Conservation (phyloP, 2,329 filamentous ascomycete species). For the Xylariaceae sp. region DNA sequence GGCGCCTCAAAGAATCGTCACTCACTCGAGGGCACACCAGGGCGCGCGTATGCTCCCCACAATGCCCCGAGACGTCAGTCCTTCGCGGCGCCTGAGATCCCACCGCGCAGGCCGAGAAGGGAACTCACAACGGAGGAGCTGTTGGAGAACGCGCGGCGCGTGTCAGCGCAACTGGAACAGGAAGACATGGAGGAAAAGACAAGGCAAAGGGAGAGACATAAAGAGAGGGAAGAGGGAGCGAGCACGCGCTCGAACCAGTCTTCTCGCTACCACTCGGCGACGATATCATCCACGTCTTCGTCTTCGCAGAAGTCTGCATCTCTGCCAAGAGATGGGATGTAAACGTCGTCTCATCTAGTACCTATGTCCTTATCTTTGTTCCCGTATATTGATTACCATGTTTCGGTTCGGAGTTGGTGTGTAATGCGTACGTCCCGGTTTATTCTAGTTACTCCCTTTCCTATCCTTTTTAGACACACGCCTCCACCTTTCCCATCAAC, state of each 20-base stretch:
- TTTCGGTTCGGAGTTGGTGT: too few species aligned
- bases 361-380: neutral
- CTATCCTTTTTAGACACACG: too few species aligned
- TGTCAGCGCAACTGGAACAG: conserved; percentile 31
- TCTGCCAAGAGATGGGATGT: neutral
- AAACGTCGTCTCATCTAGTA: neutral
- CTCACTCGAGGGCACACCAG: conserved; percentile 7
- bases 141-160: conserved; percentile 26
- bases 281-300: conserved; percentile 7
- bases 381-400: neutral
- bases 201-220: conserved; percentile 9
- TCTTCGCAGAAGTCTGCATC: conserved; percentile 8
- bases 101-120: conserved; percentile 5
- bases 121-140: conserved; percentile 29
- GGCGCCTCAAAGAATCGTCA: neutral
- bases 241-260: conserved; percentile 8
- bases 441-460: too few species aligned
- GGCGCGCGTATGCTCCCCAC: neutral
- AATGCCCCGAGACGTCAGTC: conserved; percentile 14
- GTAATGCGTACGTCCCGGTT: too few species aligned
- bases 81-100: conserved; percentile 4
- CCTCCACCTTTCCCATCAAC: too few species aligned
- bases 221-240: conserved; percentile 7
- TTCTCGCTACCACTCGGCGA: conserved; percentile 4
- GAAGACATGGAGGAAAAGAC: conserved; percentile 23